phyloP scores from a whole-genome alignment of 2,329 filamentous ascomycete genomes.

The Huntiella abstrusa region DNA sequence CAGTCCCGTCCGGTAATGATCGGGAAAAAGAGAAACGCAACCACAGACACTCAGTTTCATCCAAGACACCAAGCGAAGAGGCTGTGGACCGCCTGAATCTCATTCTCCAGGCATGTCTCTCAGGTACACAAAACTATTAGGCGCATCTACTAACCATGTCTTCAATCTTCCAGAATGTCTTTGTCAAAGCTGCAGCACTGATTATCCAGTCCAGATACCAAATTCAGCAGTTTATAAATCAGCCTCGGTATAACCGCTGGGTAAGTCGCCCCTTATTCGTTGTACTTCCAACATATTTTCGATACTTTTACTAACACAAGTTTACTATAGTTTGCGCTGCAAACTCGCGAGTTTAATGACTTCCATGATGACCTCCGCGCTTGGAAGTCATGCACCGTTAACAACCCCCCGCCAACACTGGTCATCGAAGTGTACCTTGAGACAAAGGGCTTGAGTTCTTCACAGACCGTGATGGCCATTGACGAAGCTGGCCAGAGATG shows the following conservation, averaged over 20 bases:
- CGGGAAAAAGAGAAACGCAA: slow-evolving; percentile 4
- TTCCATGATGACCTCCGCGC: slow-evolving; percentile 62
- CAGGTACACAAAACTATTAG: neutral
- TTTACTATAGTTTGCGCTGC: slow-evolving; percentile 66
- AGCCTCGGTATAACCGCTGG: slow-evolving; percentile 64
- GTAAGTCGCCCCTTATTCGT: slow-evolving; percentile 30
- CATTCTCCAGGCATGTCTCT: slow-evolving; percentile 56
- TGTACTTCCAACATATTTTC: neutral
- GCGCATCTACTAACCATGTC: slow-evolving; percentile 2
- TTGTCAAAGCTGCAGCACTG: slow-evolving; percentile 68
- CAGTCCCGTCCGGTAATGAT: slow-evolving; percentile 1
- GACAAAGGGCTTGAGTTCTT: slow-evolving; percentile 56
- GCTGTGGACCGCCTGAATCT: slow-evolving; percentile 69
- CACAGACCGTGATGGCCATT: slow-evolving; percentile 69
- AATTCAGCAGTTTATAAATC: slow-evolving; percentile 31
- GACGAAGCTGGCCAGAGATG: slow-evolving; percentile 83
- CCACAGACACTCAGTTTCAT: slow-evolving; percentile 19
- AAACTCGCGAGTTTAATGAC: slow-evolving; percentile 80
- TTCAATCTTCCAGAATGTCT: slow-evolving; percentile 53
- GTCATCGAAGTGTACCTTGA: slow-evolving; percentile 85
- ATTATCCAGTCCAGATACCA: slow-evolving; percentile 66
- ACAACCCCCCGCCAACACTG: slow-evolving; percentile 62
- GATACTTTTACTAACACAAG: slow-evolving; percentile 7
- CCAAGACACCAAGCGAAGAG: slow-evolving; percentile 44
- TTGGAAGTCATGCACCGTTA: slow-evolving; percentile 67